Evolutionary conservation across 257 asterid genomes (phyloP).

Genomic region (Penstemon newberryi): DNA sequence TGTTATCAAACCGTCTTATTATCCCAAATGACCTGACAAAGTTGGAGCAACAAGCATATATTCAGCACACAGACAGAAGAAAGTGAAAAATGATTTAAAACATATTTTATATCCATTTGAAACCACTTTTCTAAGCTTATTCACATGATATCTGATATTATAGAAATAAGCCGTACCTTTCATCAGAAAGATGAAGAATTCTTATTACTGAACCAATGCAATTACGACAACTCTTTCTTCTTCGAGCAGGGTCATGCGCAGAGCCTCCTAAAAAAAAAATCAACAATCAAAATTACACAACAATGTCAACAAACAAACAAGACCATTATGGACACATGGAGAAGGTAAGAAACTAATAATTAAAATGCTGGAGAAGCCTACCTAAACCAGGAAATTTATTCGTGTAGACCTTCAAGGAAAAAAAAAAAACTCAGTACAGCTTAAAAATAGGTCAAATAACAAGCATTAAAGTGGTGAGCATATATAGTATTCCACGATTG

Average conservation of each 20-base stretch:
- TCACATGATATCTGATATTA: neutral
- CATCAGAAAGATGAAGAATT: conserved; percentile 47
- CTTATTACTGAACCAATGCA: conserved; percentile 73
- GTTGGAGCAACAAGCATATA: conserved; percentile 3
- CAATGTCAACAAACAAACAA: conserved; percentile 2
- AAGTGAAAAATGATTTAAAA: neutral
- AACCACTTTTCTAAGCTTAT: neutral
- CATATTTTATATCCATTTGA: neutral
- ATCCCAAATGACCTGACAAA: conserved; percentile 71
- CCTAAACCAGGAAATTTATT: conserved; percentile 65
- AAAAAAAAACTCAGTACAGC: conserved; percentile 31
- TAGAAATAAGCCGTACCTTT: conserved; percentile 43
- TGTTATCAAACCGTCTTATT: conserved; percentile 58
- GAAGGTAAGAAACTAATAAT: conserved; percentile 11
- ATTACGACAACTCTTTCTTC: conserved; percentile 44
- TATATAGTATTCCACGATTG: neutral
- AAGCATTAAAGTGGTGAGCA: conserved; percentile 4
- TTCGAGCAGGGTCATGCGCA: conserved; percentile 37
- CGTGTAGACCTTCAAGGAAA: conserved; percentile 46
- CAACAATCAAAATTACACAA: conserved; percentile 25
- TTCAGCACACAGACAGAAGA: conserved; percentile 27
- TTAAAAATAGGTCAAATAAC: conserved; percentile 9
- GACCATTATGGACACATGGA: conserved; percentile 3
- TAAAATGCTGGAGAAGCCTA: conserved; percentile 36
- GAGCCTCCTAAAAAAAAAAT: conserved; percentile 48